A percentile compares a stretch with the other conserved stretches of the same genome.
Evolutionary conservation across 2,329 filamentous ascomycete species (phyloP).

Genomic region (Daldinia eschscholtzii): DNA sequence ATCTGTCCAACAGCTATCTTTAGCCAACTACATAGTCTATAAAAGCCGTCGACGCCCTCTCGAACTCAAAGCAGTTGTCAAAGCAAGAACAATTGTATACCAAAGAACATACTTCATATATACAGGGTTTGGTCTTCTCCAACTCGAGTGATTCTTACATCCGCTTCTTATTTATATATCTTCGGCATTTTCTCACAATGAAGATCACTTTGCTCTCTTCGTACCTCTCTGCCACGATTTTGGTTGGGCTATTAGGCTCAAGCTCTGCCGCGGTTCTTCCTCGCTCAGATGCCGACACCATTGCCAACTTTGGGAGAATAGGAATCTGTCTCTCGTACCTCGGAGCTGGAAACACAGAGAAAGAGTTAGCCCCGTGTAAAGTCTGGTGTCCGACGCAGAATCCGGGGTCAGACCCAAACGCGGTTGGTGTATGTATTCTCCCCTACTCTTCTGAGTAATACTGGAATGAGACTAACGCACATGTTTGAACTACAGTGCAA

Average conservation of each 20-base stretch:
- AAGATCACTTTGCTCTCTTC: constrained; percentile 20
- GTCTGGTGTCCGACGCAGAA: constrained; percentile 33
- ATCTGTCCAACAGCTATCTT: background rate
- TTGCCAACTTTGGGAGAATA: constrained; percentile 38
- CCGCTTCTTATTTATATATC: background rate
- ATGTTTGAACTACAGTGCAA: constrained; percentile 22
- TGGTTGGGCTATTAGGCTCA: constrained; percentile 13
- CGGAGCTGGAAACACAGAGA: constrained; percentile 22
- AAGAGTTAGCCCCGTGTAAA: constrained; percentile 38
- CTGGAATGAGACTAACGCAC: constrained; percentile 12
- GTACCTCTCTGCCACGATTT: constrained; percentile 14
- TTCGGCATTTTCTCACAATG: constrained; percentile 18
- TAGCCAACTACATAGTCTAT: background rate
- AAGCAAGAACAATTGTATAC: background rate
- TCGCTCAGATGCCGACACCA: constrained; percentile 35
- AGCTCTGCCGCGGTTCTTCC: constrained; percentile 27
- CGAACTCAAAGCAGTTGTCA: background rate
- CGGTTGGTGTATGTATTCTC: constrained; percentile 31
- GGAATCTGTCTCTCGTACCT: constrained; percentile 42
- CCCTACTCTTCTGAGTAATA: background rate
- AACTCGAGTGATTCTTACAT: background rate
- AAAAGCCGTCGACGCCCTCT: background rate
- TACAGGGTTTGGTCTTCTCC: background rate
- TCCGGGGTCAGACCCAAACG: constrained; percentile 32
- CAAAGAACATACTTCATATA: background rate